These are phyloP conservation scores for Annulohypoxylon truncatum DNA, from an alignment of 2,329 filamentous ascomycete species.

Conservation along the genomic window DNA sequence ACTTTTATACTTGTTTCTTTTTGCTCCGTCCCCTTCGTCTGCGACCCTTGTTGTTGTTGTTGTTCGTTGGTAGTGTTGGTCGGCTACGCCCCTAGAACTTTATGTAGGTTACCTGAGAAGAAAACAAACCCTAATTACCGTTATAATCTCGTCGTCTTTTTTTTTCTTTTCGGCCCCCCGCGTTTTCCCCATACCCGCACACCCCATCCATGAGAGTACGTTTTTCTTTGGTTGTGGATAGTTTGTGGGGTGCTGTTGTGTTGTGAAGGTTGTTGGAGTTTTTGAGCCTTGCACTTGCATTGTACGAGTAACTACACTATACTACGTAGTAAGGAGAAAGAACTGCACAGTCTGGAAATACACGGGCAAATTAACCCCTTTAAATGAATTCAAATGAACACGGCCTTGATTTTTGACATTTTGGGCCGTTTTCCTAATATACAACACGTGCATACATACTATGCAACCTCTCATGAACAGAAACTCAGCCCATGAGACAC, in stretches of 20 bases:
- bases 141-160: not conserved
- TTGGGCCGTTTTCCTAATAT: no score
- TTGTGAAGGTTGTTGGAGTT: not conserved
- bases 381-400: no score
- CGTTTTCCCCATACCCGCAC: not conserved
- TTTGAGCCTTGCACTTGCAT: no score
- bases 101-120: not conserved
- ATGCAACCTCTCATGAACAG: not conserved
- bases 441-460: not conserved
- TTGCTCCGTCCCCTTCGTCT: not conserved
- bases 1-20: not conserved
- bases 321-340: not conserved
- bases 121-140: not conserved
- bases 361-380: not conserved
- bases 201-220: not conserved
- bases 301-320: not conserved
- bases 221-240: not conserved
- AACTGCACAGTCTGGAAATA: not conserved
- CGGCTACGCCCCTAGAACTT: not conserved
- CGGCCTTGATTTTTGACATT: no score
- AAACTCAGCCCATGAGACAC: not conserved
- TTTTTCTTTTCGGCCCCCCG: not conserved
- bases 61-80: not conserved
- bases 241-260: not conserved
- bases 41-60: not conserved